phyloP scores from a whole-genome alignment of 345 rosid genomes.

The Pistacia integerrima region DNA sequence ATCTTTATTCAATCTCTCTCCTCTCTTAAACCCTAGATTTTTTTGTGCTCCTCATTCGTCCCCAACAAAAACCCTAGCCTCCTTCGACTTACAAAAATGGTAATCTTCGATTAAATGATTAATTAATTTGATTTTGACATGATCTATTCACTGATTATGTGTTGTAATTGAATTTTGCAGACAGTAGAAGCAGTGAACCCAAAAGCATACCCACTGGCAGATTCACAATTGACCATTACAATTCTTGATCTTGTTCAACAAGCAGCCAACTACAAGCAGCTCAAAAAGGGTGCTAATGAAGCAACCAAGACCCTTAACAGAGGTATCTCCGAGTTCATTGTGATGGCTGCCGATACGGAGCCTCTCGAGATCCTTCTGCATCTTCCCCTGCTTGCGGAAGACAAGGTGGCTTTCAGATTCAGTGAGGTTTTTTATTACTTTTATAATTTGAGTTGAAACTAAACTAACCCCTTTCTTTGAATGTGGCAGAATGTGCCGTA shows the following conservation, averaged over 20 bases:
- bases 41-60: background rate
- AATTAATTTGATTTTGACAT: background rate
- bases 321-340: conserved; percentile 92
- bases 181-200: conserved; percentile 81
- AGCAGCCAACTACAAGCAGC: conserved; percentile 97
- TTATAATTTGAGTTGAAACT: background rate
- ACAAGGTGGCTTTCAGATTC: conserved; percentile 50
- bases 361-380: conserved; percentile 94
- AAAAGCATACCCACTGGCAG: conserved; percentile 87
- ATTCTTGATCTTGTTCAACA: conserved; percentile 92
- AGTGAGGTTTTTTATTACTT: background rate
- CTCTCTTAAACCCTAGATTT: conserved; percentile 19
- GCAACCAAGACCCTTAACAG: conserved; percentile 96
- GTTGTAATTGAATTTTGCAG: conserved; percentile 30
- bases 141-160: background rate
- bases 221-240: conserved; percentile 69
- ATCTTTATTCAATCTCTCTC: too few relatives aligned
- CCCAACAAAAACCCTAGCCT: conserved; percentile 28
- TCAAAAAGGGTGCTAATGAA: conserved; percentile 98
- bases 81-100: conserved; percentile 13
- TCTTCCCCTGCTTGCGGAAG: conserved; percentile 76
- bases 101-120: background rate
- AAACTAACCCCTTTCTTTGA: background rate
- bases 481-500: conserved; percentile 90
- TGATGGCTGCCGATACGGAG: conserved; percentile 77